Base-by-base conservation (phyloP, 2,329 filamentous ascomycete genomes). In the Cercospora zeina region DNA sequence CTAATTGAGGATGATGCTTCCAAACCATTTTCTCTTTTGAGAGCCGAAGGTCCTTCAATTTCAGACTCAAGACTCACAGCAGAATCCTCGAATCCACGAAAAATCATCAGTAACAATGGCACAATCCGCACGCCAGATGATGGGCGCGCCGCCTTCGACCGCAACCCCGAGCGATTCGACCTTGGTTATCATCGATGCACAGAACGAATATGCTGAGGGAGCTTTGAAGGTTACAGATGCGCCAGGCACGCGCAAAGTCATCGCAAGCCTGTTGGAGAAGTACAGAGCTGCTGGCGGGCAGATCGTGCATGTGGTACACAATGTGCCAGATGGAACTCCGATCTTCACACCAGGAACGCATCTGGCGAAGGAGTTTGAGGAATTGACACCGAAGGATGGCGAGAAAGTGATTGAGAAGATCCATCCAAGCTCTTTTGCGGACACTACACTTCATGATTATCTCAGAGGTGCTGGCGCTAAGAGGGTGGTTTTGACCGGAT, bases 151-250 rank as follows among this genome's bases (percentile, higher is more conserved):
- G 9, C 80, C 81, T 24, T 85, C 83, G 13, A 83, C 81, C 0
- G 86, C 86, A 7, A 82, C 83, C 0, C 76, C 82, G 0, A 72
- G 74, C 47, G 85, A 89, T 75, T 85, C 82, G 65, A 81, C 82
- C 1, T 80, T 89, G 49, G 75, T 89, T 68, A 88, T 89, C 74
- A 86, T 89, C 70, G 87, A 89, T 71, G 87, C 87, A 1, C 87
- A 90, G 70, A 89, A 89, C 70, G 87, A 90, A 75, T 89, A 87
- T 65, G 82, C 83, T 10, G 74, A 79, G 1, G 87, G 87, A 51
- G 76, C 80, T 4, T 80, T 89, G 0, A 79, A 81, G 21, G 83
- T 86, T 34, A 76, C 79, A 42, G 81, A 87, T 63, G 80, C 87
- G 0, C 69, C 77, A 0, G 64, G 77, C 3, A 85, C 83, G 4